These are phyloP conservation scores for Linanthus parryae DNA, from an alignment of 148 eudicot species.

Conservation along the genomic window DNA sequence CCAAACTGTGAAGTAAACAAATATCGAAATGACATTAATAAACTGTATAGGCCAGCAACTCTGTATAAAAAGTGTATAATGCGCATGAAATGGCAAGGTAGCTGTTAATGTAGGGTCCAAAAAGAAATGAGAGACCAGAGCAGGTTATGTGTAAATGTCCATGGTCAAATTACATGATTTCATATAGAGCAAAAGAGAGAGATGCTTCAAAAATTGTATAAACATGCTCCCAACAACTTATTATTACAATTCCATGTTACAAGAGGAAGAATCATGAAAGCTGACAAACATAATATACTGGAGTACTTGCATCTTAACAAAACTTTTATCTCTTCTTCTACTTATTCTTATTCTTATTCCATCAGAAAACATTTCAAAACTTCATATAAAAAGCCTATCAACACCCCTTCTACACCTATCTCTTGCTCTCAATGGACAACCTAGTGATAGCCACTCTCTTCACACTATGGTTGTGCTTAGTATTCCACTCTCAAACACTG, in stretches of 20 bases:
- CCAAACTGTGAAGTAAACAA: too few relatives aligned
- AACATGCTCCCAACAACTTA: slow-evolving; percentile 11
- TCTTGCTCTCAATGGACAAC: too few relatives aligned
- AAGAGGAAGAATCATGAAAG: slow-evolving; percentile 20
- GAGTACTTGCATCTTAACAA: slow-evolving; percentile 6
- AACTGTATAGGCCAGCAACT: too few relatives aligned
- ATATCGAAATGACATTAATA: too few relatives aligned
- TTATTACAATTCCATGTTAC: slow-evolving; percentile 18
- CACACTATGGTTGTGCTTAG: slow-evolving; percentile 8
- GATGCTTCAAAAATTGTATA: neutral
- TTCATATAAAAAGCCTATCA: slow-evolving; percentile 13
- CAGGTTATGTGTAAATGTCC: neutral
- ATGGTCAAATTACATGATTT: slow-evolving; percentile 14
- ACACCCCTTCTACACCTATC: neutral
- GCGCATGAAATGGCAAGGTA: too few relatives aligned
- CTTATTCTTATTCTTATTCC: neutral
- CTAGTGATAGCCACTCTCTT: slow-evolving; percentile 1
- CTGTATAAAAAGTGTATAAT: too few relatives aligned
- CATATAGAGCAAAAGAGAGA: neutral
- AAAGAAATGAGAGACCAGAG: neutral
- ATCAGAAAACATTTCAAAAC: neutral
- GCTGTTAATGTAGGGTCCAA: slow-evolving; percentile 6
- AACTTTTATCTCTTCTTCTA: slow-evolving; percentile 1
- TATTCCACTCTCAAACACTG: slow-evolving; percentile 1
- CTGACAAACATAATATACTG: slow-evolving; percentile 25